phyloP scores from a whole-genome alignment of 768 basidiomycete species.

The Russula sp. region DNA sequence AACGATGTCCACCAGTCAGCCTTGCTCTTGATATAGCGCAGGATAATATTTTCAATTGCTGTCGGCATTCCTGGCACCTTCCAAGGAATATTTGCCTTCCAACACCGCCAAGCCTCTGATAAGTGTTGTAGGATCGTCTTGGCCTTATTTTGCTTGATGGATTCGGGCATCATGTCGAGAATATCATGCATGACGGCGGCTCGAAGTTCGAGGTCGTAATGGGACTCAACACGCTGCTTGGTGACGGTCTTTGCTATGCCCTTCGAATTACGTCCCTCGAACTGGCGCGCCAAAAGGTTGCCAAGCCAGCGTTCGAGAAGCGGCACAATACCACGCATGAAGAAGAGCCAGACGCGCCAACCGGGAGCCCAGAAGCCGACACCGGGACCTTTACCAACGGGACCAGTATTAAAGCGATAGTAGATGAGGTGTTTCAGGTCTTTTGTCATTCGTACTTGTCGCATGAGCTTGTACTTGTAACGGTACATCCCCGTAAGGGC shows the following conservation, averaged over 20 bases:
- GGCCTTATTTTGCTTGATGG: constrained; percentile 98
- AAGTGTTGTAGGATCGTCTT: constrained; percentile 98
- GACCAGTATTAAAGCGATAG: constrained; percentile 99
- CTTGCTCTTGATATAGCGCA: constrained; percentile 99
- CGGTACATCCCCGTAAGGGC: constrained; percentile 99
- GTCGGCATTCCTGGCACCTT: constrained; percentile 99
- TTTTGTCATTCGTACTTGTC: constrained; percentile 99
- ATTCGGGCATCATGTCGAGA: constrained; percentile 99
- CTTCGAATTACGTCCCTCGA: constrained; percentile 95
- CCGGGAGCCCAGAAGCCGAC: constrained; percentile 99
- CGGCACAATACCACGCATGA: constrained; percentile 98
- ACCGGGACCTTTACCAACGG: constrained; percentile 98
- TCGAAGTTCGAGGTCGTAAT: constrained; percentile 94
- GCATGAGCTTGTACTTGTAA: constrained; percentile 99
- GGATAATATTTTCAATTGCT: constrained; percentile 97
- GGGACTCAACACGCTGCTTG: constrained; percentile 98
- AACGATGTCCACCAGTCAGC: constrained; percentile 98
- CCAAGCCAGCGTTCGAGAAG: constrained; percentile 96
- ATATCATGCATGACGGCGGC: constrained; percentile 99
- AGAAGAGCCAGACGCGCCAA: constrained; percentile 99
- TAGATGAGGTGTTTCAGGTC: constrained; percentile 98
- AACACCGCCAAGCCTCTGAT: constrained; percentile 98
- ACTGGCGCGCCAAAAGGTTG: constrained; percentile 95
- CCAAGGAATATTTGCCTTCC: constrained; percentile 98
- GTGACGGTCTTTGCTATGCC: constrained; percentile 97